Base-by-base conservation (phyloP, 306 rosid genomes). In the Dryas drummondii region DNA sequence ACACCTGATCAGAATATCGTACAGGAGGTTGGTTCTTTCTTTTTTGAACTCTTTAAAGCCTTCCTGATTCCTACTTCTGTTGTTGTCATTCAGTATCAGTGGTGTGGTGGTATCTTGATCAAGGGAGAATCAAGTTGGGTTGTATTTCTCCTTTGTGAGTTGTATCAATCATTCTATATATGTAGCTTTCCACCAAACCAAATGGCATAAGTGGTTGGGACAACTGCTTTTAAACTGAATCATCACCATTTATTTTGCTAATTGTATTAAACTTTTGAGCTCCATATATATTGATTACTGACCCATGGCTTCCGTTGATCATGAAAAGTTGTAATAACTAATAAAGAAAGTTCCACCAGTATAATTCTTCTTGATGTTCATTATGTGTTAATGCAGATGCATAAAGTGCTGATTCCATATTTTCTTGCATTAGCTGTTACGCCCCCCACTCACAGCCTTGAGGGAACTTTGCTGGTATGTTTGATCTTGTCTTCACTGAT, bases 391-490 rank as follows among this genome's bases (percentile, higher is more conserved):
- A 10, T 78, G 78, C 97, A 94, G 97, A 94, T 91, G 97, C 96
- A 91, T 76, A 90, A 54, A 66, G 93, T 94, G 79, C 78, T 91
- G 82, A 80, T 90, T 77, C 98, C 98, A 66, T 94, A 71, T 86
- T 88, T 91, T 26, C 51, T 94, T 71, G 94, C 90, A 47, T 59
- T 94, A 70, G 84, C 79, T 80, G 84, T 88, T 74, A 94, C 96
- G 1, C 97, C 98, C 60, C 76, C 97, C 11, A 87, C 96, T 72
- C 90, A 73, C 86, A 52, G 97, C 88, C 91, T 94, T 26, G 98
- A 94, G 82, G 98, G 98, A 66, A 91, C 97, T 10, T 78, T 94
- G 84, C 86, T 94, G 98, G 98, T 94, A 87, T 55, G 86, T 72
- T 71, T 76, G 19, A 42, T 72, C 48, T 48, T 80, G 45, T 51